Base-by-base conservation (phyloP, 2,329 filamentous ascomycete genomes). In the Verticillium nonalfalfae region DNA sequence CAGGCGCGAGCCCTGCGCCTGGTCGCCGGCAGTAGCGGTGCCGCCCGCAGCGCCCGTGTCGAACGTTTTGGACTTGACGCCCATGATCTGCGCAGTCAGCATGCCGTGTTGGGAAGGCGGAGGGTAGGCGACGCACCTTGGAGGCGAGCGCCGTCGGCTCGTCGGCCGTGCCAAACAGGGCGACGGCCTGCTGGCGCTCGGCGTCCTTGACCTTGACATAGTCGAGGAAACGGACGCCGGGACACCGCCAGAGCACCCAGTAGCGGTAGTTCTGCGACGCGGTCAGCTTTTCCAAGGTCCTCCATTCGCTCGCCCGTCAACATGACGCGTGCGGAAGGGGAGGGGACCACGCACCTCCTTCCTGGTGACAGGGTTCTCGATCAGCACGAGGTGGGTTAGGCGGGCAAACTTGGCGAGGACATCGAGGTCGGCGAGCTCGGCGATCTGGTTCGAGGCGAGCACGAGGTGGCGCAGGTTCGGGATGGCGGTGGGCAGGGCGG, bases 231-330 rank as follows among this genome's bases (percentile, higher is more conserved):
- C 94, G 88, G 54, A 99, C 87, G 4, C 82, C 84, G 1, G 92
- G 93, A 72, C 90, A 91, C 65, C 89, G 86, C 90, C 91, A 97
- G 63, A 99, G 85, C 34, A 97, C 80, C 89, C 91, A 99, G 74
- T 90, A 89, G 59, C 95, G 89, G 78, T 98, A 99, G 76, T 97
- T 81, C 92, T 97, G 69, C 59, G 59, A 14, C 35, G 55, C 59
- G 63, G 62, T 64, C 45, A 60, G 57, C n/a, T 35, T 35, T 21
- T 7, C 36, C 35, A 36, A 10, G 52, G 26, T 6, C n/a, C 52
- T 38, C 26, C 50, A 26, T 18, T 54, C 15, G 18, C 7, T 54
- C 50, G 7, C 11, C 33, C 15, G 18, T 18, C 15, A 4, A 9
- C 18, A 26, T 7, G 1, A 34, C 26, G 10, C 15, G 7, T 5